Base-by-base conservation (phyloP, 2,329 filamentous ascomycete genomes). In the Beauveria medogensis region DNA sequence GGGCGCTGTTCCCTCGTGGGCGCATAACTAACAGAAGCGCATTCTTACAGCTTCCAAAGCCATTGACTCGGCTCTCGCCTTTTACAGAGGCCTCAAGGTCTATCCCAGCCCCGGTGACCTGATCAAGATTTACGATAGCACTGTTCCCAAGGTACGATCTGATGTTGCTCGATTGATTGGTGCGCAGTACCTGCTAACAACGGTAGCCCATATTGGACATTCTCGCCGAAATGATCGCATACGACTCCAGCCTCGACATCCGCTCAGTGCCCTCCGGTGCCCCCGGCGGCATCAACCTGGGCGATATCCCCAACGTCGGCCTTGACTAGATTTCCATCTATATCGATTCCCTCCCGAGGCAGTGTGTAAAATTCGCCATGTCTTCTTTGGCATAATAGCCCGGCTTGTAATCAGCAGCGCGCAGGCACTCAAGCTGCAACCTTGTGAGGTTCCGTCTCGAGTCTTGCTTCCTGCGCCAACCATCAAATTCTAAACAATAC, bases 41-140 rank as follows among this genome's bases (percentile, higher is more conserved):
- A 30, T 5, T 22, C 14, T 22, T 64, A 64, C 67, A 90, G 87
- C 87, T 67, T 77, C 84, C 67, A 84, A 87, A 71, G 80, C 82
- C 46, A 76, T 96, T 62, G 92, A 97, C 66, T 91, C 94, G 56
- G 93, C 94, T 53, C 80, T 97, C 63, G 91, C 90, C 75, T 99
- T 99, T 79, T 99, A 97, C 85, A 95, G 92, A 82, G 94, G 92
- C 50, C 84, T 99, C 67, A 99, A 99, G 84, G 94, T 97, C 68
- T 99, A 99, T 78, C 94, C 94, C 57, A 89, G 91, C 70, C 94
- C 93, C 14, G 84, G 88, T 69, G 94, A 97, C 72, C 81, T 99
- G 69, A 97, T 99, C 74, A 85, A 84, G 70, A 96, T 99, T 75
- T 99, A 99, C 77, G 94, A 99, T 77, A 96, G 96, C 85, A 97